Percentiles rank a stretch among this genome's conserved stretches.
Evolutionary conservation across 2,329 filamentous ascomycete species (phyloP).

Genomic region (Pseudocercospora vitis): DNA sequence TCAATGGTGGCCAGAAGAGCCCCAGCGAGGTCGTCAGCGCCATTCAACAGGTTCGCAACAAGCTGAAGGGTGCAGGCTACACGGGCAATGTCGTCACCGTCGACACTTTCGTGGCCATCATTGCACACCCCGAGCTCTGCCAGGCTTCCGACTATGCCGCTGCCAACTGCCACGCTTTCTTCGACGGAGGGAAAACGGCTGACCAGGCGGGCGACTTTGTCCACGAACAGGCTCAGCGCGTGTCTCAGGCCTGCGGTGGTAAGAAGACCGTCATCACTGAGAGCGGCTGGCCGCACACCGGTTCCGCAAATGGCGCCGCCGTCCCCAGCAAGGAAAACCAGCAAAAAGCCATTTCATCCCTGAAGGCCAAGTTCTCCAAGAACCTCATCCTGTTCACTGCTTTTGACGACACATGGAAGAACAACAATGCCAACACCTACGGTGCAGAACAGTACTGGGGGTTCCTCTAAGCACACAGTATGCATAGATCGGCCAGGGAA

Average conservation of each 20-base stretch:
- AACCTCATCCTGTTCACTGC: slow-evolving; percentile 74
- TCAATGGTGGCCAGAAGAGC: slow-evolving; percentile 61
- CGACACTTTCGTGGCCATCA: slow-evolving; percentile 72
- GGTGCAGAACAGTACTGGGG: slow-evolving; percentile 76
- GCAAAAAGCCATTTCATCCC: slow-evolving; percentile 61
- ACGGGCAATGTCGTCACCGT: slow-evolving; percentile 73
- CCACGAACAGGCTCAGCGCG: slow-evolving; percentile 51
- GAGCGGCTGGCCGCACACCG: slow-evolving; percentile 78
- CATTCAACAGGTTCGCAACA: slow-evolving; percentile 57
- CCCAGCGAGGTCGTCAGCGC: slow-evolving; percentile 56
- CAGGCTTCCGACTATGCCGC: slow-evolving; percentile 73
- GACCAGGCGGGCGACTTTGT: slow-evolving; percentile 68
- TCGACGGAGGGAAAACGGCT: slow-evolving; percentile 64
- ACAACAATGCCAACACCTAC: slow-evolving; percentile 60
- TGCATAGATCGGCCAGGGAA: slow-evolving; percentile 8
- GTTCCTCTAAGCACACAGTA: slow-evolving; percentile 12
- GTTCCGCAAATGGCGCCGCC: slow-evolving; percentile 64
- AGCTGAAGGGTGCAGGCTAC: slow-evolving; percentile 65
- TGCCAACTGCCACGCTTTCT: slow-evolving; percentile 82
- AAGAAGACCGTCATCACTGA: slow-evolving; percentile 75
- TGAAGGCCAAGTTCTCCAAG: slow-evolving; percentile 59
- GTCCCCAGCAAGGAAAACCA: slow-evolving; percentile 70
- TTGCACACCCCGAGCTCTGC: slow-evolving; percentile 72
- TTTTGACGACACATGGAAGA: slow-evolving; percentile 80
- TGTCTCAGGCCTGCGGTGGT: slow-evolving; percentile 51